Evolutionary conservation across 2,329 filamentous ascomycete species (phyloP), one percentile per base, ranked within the genome.

Genomic region (Colletotrichum sidae): DNA sequence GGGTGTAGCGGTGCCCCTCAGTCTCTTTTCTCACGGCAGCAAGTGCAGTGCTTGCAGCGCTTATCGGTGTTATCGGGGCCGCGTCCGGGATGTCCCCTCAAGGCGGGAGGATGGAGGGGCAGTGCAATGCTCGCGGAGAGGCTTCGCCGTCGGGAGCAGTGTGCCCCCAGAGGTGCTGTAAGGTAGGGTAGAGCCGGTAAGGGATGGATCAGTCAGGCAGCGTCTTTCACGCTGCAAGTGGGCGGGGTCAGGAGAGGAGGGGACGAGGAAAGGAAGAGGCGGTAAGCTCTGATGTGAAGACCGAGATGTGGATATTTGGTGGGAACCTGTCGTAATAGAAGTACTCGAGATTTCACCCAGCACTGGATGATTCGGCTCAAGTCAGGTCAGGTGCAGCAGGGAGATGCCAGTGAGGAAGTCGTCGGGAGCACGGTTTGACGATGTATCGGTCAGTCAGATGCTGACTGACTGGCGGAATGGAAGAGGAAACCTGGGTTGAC

Each of bases 41-140:
- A 6, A 42, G 39, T 46, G 56, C 55, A 42, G 38, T 55, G 53
- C 41, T n/a, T 42, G 55, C 51, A 13, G 45, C 66, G 47, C 62
- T 54, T 67, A 63, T 63, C 66, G 62, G 66, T 47, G 62, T 68
- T 68, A 58, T 67, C 62, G 63, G 57, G 17, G 53, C 47, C 47
- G 35, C 39, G 47, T 54, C 63, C 58, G 59, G 63, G 53, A 66
- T 63, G 53, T 53, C 17, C 63, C 59, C 35, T 50, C 50, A 63
- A 15, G 53, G 53, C 46, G 50, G 60, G 45, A 67, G 56, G 64
- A 67, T 60, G 64, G 64, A 67, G 64, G 64, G 64, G 60, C 55
- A 67, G 55, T 66, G 60, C 55, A 67, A 51, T 66, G 63, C 53
- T 66, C 37, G 25, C 52, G 11, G 47, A 42, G 47, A 52, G 25